A percentile compares a stretch with the other conserved stretches of the same genome.
Evolutionary conservation across 2,329 filamentous ascomycete genomes (phyloP).

Genomic region (Zasmidium citrigriseum): DNA sequence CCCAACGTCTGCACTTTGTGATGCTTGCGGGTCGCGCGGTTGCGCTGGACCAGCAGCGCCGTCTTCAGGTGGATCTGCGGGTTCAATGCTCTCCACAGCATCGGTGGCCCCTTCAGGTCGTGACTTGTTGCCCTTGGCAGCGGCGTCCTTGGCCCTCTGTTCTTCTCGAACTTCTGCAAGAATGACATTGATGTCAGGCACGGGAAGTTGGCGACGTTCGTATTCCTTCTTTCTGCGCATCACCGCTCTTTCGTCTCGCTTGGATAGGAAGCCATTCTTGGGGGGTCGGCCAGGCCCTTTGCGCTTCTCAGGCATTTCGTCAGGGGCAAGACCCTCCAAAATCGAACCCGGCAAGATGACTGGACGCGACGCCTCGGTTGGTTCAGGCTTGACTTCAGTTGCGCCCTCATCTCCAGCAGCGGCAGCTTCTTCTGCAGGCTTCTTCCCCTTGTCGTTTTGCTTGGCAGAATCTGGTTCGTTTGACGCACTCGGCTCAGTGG

Average conservation of each 20-base stretch:
- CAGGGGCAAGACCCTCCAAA: constrained; percentile 32
- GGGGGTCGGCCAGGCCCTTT: constrained; percentile 79
- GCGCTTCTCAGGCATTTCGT: constrained; percentile 59
- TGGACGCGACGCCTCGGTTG: constrained; percentile 17
- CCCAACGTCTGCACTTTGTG: constrained; percentile 6
- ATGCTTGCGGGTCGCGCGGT: constrained; percentile 3
- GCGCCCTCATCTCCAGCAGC: constrained; percentile 3
- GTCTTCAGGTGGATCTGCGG: constrained; percentile 7
- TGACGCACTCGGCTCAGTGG: not conserved
- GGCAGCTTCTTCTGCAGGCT: constrained; percentile 12
- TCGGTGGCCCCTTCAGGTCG: constrained; percentile 35
- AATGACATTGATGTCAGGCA: constrained; percentile 32
- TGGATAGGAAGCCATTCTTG: constrained; percentile 82
- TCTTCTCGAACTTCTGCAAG: constrained; percentile 37
- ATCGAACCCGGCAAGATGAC: constrained; percentile 29
- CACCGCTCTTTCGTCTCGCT: constrained; percentile 57
- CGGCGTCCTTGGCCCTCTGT: constrained; percentile 38
- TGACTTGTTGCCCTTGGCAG: constrained; percentile 26
- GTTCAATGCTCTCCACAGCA: constrained; percentile 29
- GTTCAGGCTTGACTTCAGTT: constrained; percentile 4
- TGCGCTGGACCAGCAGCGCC: not conserved
- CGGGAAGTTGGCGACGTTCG: constrained; percentile 32
- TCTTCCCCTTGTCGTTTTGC: constrained; percentile 25
- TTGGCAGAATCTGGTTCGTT: constrained; percentile 15
- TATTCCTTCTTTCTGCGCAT: constrained; percentile 39